A percentile compares a stretch with the other conserved stretches of the same genome.
Conservation (phyloP, 208 protist genomes). For the Perkinsela sp. region DNA sequence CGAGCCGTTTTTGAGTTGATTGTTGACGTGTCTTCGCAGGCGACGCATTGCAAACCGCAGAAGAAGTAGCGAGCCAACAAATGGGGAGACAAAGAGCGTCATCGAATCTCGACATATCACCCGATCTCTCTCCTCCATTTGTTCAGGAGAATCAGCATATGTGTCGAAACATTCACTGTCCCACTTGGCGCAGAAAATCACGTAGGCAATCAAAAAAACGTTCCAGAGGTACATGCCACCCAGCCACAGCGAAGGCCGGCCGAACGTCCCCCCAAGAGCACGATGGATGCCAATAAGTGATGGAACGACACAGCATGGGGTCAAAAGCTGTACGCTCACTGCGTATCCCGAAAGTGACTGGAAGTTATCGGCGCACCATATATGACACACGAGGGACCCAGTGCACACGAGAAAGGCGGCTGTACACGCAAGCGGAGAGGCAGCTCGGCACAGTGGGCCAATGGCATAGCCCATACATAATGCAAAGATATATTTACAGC, state of each 20-base stretch:
- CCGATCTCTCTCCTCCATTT: background rate
- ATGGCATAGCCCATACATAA: background rate
- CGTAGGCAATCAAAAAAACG: background rate
- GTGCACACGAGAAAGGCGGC: background rate
- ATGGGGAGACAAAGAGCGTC: background rate
- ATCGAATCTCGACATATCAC: background rate
- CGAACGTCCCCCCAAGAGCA: background rate
- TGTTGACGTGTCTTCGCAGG: too few species aligned
- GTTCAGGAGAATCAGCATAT: too few species aligned
- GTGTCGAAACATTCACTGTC: background rate
- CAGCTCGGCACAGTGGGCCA: background rate
- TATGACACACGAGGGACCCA: background rate
- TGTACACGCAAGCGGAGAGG: background rate
- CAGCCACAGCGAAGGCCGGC: background rate
- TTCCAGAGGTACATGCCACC: background rate
- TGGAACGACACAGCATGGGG: background rate
- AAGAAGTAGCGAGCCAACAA: background rate
- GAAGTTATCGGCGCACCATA: background rate
- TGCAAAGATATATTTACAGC: background rate
- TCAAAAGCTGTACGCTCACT: background rate
- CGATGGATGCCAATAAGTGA: background rate
- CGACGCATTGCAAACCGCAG: too few species aligned
- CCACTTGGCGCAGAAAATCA: background rate
- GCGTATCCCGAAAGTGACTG: background rate
- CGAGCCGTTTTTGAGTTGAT: too few species aligned